Evolutionary conservation across 2,329 filamentous ascomycete genomes (phyloP).

Genomic region (Colletotrichum musae): DNA sequence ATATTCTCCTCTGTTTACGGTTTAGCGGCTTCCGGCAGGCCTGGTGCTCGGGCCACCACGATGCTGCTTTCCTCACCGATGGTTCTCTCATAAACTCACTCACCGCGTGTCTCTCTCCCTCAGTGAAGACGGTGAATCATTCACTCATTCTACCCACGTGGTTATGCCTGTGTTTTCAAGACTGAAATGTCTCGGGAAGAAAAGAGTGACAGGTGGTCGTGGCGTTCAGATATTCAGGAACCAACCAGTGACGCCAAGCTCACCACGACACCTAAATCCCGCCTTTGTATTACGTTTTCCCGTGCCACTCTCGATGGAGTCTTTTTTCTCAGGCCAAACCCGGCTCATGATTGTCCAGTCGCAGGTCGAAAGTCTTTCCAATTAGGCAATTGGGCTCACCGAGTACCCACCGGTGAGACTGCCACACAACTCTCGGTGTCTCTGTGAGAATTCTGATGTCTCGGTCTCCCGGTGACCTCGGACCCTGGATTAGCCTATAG

Average conservation of each 20-base stretch:
- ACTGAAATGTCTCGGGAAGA: not conserved
- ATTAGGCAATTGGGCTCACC: constrained; percentile 4
- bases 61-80: constrained; percentile 10
- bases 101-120: not conserved
- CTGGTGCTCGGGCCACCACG: not conserved
- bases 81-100: not conserved
- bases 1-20: not conserved
- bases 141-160: not conserved
- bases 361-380: not conserved
- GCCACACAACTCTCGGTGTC: no score
- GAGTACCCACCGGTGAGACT: constrained; percentile 6
- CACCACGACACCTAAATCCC: constrained; percentile 1
- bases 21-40: constrained; percentile 14
- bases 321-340: constrained; percentile 16
- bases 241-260: not conserved
- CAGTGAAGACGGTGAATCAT: not conserved
- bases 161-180: not conserved
- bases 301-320: constrained; percentile 18
- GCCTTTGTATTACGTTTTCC: constrained; percentile 11
- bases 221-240: not conserved
- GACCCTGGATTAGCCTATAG: not conserved
- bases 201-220: not conserved
- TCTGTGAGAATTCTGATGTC: not conserved
- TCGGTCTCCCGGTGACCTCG: not conserved
- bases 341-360: constrained; percentile 15